Conservation (phyloP, 305 asterid genomes). For the Fraxinus paxiana region DNA sequence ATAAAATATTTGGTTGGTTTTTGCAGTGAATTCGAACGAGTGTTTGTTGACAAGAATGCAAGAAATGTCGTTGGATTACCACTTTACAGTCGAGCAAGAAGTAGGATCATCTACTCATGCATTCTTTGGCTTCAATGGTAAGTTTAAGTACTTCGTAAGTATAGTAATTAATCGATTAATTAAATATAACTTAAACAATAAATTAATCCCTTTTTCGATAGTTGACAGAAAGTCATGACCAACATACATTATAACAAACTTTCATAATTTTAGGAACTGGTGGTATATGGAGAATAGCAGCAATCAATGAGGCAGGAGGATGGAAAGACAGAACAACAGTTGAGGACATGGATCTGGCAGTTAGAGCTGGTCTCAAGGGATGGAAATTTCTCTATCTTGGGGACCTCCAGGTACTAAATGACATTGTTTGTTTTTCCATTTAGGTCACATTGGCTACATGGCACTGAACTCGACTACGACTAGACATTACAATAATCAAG, state of each 20-base stretch:
- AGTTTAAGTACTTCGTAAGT: background rate
- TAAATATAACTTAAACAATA: background rate
- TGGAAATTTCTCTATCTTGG: slow-evolving; percentile 61
- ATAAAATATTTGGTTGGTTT: background rate
- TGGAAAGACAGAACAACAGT: slow-evolving; percentile 66
- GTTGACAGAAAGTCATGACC: background rate
- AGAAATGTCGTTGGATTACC: slow-evolving; percentile 92
- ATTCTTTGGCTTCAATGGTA: slow-evolving; percentile 89
- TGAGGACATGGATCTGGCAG: slow-evolving; percentile 66
- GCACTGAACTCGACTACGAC: background rate
- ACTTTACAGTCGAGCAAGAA: slow-evolving; percentile 91
- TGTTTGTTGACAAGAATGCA: slow-evolving; percentile 93
- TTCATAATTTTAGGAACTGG: slow-evolving; percentile 39
- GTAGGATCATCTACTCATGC: slow-evolving; percentile 97
- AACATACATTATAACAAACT: background rate
- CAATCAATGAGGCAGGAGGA: slow-evolving; percentile 61
- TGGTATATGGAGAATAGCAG: slow-evolving; percentile 58
- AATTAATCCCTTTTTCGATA: background rate
- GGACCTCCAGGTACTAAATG: slow-evolving; percentile 45
- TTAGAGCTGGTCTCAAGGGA: slow-evolving; percentile 58
- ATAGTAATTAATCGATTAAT: background rate
- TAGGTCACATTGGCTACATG: background rate
- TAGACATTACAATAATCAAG: background rate
- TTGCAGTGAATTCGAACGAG: slow-evolving; percentile 81
- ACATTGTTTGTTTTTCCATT: background rate